These are phyloP conservation scores for Cordyceps farinosa DNA, from an alignment of 2,329 filamentous ascomycete genomes.

Conservation along the genomic window DNA sequence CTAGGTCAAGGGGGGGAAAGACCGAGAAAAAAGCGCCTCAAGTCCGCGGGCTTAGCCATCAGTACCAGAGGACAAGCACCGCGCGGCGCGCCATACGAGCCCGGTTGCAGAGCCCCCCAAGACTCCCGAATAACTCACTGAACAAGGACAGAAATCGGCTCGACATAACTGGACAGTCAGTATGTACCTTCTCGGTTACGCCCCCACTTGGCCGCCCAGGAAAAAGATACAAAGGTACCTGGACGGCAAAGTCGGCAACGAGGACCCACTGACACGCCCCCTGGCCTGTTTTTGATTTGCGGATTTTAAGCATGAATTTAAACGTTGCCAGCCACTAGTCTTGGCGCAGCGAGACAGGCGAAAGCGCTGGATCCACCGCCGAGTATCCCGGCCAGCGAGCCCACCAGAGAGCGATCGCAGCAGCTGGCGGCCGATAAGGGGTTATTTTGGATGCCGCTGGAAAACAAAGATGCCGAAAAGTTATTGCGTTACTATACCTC, in stretches of 20 bases:
- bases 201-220: background rate
- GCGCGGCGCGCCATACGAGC: too few relatives aligned
- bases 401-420: background rate
- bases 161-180: too few relatives aligned
- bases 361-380: constrained; percentile 3
- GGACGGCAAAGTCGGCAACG: constrained; percentile 17
- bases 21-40: too few relatives aligned
- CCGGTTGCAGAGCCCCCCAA: background rate
- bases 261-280: constrained; percentile 4
- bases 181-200: too few relatives aligned
- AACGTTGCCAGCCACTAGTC: constrained; percentile 44
- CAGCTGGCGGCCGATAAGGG: background rate
- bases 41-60: background rate
- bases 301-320: constrained; percentile 50
- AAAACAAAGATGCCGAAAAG: too few relatives aligned
- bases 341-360: constrained; percentile 33
- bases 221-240: constrained; percentile 14
- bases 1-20: too few relatives aligned
- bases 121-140: background rate
- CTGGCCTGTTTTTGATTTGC: constrained; percentile 16
- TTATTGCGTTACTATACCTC: too few relatives aligned
- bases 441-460: too few relatives aligned
- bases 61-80: background rate
- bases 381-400: background rate
- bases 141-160: too few relatives aligned